Evolutionary conservation across 139 green algal genomes (phyloP).

Genomic region (Helicosporidium sp.): DNA sequence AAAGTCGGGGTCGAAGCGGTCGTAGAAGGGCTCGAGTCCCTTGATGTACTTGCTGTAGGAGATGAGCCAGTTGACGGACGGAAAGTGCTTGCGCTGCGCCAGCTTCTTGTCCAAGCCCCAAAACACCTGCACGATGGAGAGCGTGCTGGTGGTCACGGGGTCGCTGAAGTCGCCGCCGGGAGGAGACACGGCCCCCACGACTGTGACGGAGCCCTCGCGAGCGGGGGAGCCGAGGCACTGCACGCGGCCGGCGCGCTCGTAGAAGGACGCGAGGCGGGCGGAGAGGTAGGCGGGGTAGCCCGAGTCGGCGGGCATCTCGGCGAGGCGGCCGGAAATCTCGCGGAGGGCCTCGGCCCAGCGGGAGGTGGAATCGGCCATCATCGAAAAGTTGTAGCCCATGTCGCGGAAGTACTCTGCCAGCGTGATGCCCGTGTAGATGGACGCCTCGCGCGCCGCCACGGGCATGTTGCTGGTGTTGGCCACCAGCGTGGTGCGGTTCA

Average conservation of each 20-base stretch:
- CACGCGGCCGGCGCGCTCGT: slow-evolving; percentile 90
- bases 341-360: slow-evolving; percentile 95
- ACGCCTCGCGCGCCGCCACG: slow-evolving; percentile 92
- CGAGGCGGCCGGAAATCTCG: slow-evolving; percentile 93
- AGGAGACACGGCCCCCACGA: slow-evolving; percentile 92
- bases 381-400: slow-evolving; percentile 90
- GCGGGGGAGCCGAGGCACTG: slow-evolving; percentile 74
- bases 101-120: slow-evolving; percentile 99
- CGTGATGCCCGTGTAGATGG: slow-evolving; percentile 99
- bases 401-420: slow-evolving; percentile 98
- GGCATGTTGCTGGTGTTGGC: slow-evolving; percentile 99
- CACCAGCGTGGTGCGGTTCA: slow-evolving; percentile 63
- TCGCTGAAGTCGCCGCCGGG: slow-evolving; percentile 96
- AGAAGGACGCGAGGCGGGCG: slow-evolving; percentile 86
- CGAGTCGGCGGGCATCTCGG: slow-evolving; percentile 95
- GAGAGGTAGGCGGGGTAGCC: slow-evolving; percentile 79
- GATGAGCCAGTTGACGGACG: slow-evolving; percentile 98
- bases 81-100: slow-evolving; percentile 98
- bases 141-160: slow-evolving; percentile 89
- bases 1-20: slow-evolving; percentile 60
- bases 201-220: slow-evolving; percentile 87
- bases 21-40: slow-evolving; percentile 89
- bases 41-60: slow-evolving; percentile 98
- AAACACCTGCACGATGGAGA: slow-evolving; percentile 99
- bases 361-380: slow-evolving; percentile 97